Conservation (phyloP, 768 basidiomycete genomes). For the Wakefieldia striispora region DNA sequence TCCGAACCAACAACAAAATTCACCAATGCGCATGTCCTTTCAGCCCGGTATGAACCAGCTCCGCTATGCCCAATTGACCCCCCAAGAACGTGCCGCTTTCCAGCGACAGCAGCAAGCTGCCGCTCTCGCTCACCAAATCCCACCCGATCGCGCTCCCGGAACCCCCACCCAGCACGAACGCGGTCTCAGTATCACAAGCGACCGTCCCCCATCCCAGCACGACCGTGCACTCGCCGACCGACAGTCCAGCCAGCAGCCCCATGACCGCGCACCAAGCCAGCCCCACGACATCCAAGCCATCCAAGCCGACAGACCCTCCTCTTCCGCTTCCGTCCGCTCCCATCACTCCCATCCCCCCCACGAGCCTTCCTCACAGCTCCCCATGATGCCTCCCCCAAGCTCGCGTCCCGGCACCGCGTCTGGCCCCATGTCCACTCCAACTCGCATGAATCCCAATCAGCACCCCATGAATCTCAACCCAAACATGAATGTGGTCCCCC, state of each 20-base stretch:
- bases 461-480: conserved; percentile 19
- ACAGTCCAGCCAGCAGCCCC: conserved; percentile 21
- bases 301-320: conserved; percentile 25
- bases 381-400: conserved; percentile 25
- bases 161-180: conserved; percentile 24
- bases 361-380: conserved; percentile 6
- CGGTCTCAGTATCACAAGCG: conserved; percentile 19
- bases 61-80: conserved; percentile 29
- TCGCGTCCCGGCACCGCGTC: conserved; percentile 29
- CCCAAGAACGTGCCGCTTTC: conserved; percentile 27
- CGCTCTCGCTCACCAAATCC: conserved; percentile 5
- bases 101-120: conserved; percentile 28
- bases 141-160: conserved; percentile 16
- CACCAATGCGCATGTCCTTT: conserved; percentile 19
- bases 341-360: conserved; percentile 25
- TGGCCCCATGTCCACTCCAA: conserved; percentile 10
- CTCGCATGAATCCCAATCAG: conserved; percentile 24
- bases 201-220: conserved; percentile 25
- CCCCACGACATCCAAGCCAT: conserved; percentile 18
- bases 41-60: conserved; percentile 16
- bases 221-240: conserved; percentile 20
- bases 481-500: conserved; percentile 14
- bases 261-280: conserved; percentile 23
- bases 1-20: conserved; percentile 23
- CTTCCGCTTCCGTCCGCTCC: conserved; percentile 29